Percentiles rank a stretch among this genome's conserved stretches.
Conservation (phyloP, 345 rosid species). For the Draba incana region DNA sequence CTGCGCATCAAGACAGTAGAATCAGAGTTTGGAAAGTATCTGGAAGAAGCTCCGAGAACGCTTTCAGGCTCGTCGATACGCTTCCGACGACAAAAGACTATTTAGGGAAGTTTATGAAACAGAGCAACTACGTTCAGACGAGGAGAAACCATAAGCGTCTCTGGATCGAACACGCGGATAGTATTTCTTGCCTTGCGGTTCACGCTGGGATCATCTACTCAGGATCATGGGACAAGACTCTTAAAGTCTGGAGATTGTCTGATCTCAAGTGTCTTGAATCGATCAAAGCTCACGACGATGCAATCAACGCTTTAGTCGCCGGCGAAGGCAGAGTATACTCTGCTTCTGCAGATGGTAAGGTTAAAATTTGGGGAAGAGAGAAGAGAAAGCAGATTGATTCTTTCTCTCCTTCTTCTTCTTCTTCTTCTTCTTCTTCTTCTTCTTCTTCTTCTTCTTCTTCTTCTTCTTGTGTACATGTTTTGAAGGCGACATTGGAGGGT, state of each 20-base stretch:
- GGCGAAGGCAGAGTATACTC: conserved; percentile 75
- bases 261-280: conserved; percentile 91
- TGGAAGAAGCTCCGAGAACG: conserved; percentile 64
- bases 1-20: conserved; percentile 95
- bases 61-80: conserved; percentile 73
- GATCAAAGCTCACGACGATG: conserved; percentile 86
- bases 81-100: conserved; percentile 87
- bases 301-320: conserved; percentile 67
- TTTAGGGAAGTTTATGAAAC: conserved; percentile 79
- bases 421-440: conserved; percentile 38
- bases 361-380: conserved; percentile 82
- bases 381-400: conserved; percentile 39
- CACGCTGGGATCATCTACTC: conserved; percentile 71
- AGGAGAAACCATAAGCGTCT: conserved; percentile 66
- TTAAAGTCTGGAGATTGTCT: conserved; percentile 86
- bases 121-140: conserved; percentile 77
- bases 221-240: conserved; percentile 93
- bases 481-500: conserved; percentile 77
- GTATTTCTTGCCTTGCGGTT: conserved; percentile 83
- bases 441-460: conserved; percentile 18
- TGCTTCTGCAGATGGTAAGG: conserved; percentile 88
- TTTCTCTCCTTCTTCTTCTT: background rate
- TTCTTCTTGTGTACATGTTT: conserved; percentile 54
- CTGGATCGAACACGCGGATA: conserved; percentile 89
- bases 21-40: conserved; percentile 89